Conservation (phyloP, 805 yeast species). For the Candida multigemmis region DNA sequence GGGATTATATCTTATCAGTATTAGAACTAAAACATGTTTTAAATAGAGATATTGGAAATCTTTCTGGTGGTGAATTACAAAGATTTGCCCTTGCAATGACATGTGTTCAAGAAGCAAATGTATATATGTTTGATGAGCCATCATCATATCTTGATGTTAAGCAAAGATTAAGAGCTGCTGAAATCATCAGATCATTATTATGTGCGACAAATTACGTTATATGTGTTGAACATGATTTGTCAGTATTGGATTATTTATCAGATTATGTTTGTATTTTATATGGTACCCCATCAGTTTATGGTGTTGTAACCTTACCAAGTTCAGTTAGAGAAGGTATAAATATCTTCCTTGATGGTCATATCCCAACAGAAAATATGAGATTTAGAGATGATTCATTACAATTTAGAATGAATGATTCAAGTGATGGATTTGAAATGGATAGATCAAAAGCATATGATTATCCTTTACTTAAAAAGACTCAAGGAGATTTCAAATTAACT, state of each 20-base stretch:
- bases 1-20: slow-evolving; percentile 54
- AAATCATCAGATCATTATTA: slow-evolving; percentile 80
- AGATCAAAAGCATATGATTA: slow-evolving; percentile 71
- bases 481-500: slow-evolving; percentile 87
- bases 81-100: slow-evolving; percentile 98
- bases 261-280: slow-evolving; percentile 94
- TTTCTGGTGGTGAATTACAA: slow-evolving; percentile 98
- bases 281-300: slow-evolving; percentile 98
- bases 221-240: slow-evolving; percentile 97
- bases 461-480: slow-evolving; percentile 81
- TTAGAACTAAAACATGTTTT: slow-evolving; percentile 71
- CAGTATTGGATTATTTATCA: slow-evolving; percentile 92
- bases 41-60: slow-evolving; percentile 79
- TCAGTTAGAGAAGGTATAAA: slow-evolving; percentile 99
- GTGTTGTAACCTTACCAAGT: slow-evolving; percentile 94
- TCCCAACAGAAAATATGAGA: slow-evolving; percentile 93
- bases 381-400: slow-evolving; percentile 94
- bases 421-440: slow-evolving; percentile 67
- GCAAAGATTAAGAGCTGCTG: slow-evolving; percentile 97
- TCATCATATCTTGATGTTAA: slow-evolving; percentile 97
- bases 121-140: slow-evolving; percentile 99
- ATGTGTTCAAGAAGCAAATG: slow-evolving; percentile 89
- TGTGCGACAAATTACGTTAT: slow-evolving; percentile 76
- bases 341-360: slow-evolving; percentile 96
- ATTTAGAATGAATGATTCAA: slow-evolving; percentile 86